Percentiles rank a stretch among this genome's conserved stretches.
Evolutionary conservation across 2,329 filamentous ascomycete species (phyloP).

Genomic region (Juglanconis juglandina): DNA sequence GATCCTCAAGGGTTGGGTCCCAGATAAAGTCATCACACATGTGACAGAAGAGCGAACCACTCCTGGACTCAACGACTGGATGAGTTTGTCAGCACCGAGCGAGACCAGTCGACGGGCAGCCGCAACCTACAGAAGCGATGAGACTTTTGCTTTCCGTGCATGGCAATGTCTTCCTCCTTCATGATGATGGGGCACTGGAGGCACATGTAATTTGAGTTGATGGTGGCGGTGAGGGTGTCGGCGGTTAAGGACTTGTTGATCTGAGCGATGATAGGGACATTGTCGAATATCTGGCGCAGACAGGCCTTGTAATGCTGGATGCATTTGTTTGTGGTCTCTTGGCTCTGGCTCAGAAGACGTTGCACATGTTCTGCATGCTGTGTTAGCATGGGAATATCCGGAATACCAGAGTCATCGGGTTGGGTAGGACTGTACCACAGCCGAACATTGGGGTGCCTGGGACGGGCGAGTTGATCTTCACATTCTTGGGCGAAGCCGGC

Average conservation of each 20-base stretch:
- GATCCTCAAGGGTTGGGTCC: constrained; percentile 74
- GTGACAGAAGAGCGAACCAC: constrained; percentile 73
- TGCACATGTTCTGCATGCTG: constrained; percentile 64
- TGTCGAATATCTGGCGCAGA: constrained; percentile 67
- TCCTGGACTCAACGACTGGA: constrained; percentile 72
- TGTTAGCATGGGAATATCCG: constrained; percentile 26
- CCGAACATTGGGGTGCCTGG: constrained; percentile 60
- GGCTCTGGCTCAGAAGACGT: constrained; percentile 57
- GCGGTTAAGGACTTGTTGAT: constrained; percentile 59
- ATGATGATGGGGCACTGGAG: constrained; percentile 70
- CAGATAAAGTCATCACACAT: constrained; percentile 81
- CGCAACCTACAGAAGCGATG: constrained; percentile 68
- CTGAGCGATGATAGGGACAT: constrained; percentile 61
- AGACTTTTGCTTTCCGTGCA: constrained; percentile 65
- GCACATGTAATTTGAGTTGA: constrained; percentile 69
- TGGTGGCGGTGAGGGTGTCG: constrained; percentile 50
- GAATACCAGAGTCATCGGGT: constrained; percentile 10
- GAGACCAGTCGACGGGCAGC: neutral
- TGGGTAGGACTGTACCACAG: constrained; percentile 50
- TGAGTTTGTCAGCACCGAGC: constrained; percentile 25
- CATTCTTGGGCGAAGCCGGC: constrained; percentile 52
- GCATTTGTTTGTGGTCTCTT: constrained; percentile 64
- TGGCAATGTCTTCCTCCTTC: constrained; percentile 60
- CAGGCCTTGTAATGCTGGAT: constrained; percentile 71
- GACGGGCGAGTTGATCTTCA: constrained; percentile 57